Conservation (phyloP, 768 basidiomycete genomes). For the Galerina sulciceps region DNA sequence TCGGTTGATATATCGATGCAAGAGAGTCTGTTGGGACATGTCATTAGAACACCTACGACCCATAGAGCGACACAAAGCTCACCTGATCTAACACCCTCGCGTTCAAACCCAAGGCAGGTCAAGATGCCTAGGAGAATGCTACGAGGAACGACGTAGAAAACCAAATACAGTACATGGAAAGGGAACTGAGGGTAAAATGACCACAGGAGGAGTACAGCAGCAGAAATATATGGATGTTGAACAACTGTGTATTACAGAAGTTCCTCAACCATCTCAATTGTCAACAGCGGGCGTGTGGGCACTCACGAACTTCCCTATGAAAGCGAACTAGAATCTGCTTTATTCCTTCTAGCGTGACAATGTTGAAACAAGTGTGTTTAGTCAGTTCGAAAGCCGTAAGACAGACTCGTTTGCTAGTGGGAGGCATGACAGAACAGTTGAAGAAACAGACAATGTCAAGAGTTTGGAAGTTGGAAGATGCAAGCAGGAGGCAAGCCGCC, state of each 20-base stretch:
- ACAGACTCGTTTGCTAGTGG: slow-evolving; percentile 16
- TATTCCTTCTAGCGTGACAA: slow-evolving; percentile 18
- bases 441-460: slow-evolving; percentile 5
- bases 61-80: not conserved
- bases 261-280: not conserved
- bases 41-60: no score
- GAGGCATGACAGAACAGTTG: slow-evolving; percentile 10
- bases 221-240: slow-evolving; percentile 18
- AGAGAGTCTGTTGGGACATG: slow-evolving; percentile 5
- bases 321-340: slow-evolving; percentile 13
- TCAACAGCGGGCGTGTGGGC: not conserved
- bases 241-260: slow-evolving; percentile 10
- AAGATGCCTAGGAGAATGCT: slow-evolving; percentile 16
- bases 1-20: slow-evolving; percentile 18
- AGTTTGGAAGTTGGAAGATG: not conserved
- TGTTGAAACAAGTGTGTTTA: slow-evolving; percentile 11
- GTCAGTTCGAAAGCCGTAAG: slow-evolving; percentile 14
- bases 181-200: slow-evolving; percentile 23
- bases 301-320: slow-evolving; percentile 23
- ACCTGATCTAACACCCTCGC: slow-evolving; percentile 16
- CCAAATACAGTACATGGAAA: slow-evolving; percentile 19
- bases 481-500: not conserved
- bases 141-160: slow-evolving; percentile 19
- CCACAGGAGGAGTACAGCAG: slow-evolving; percentile 21
- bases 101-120: slow-evolving; percentile 20